Evolutionary conservation across 345 rosid genomes (phyloP), one percentile per base, ranked within the genome.

Genomic region (Ceriops decandra): DNA sequence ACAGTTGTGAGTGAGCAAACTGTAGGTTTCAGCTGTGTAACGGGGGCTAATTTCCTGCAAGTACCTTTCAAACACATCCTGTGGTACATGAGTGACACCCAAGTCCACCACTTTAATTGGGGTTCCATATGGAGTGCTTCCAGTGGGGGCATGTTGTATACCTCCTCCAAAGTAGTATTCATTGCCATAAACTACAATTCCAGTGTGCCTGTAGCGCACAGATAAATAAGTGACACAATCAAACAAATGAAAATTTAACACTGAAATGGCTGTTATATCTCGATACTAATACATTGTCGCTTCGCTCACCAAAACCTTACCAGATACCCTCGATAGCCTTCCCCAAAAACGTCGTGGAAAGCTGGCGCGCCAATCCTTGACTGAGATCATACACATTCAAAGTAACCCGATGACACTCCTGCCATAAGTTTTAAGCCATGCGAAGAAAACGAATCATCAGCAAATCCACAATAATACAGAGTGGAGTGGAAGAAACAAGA

Each of bases 131-230:
- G 85, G 96, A 35, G 99, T 87, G n/a, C 74, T 76, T 71, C 98
- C 98, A 63, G 78, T 85, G 19, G 81, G 71, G 9, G 79, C 58
- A 57, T 83, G 84, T 24, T 92, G 99, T 64, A 95, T 95, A 15
- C 98, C 99, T 76, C 93, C 92, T n/a, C 98, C 96, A 68, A 95
- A 90, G 66, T 67, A 95, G 73, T 92, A 95, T 66, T 95, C 99
- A 7, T 68, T 83, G 28, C 92, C 97, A 62, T 90, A 95, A 22
- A 90, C 92, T 56, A 87, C 92, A n/a, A 95, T 63, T 10, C 98
- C 98, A 5, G 99, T 92, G 79, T 95, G 99, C 99, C 99, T 95
- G 71, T 21, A 31, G 75, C 22, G 62, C 26, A 33, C 15, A 63
- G 52, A 71, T 42, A 19, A 67, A 31, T 28, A 22, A 69, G 36